Evolutionary conservation across 108 stramenopile species (phyloP).

Genomic region (Pseudonitzschia delicatissima): DNA sequence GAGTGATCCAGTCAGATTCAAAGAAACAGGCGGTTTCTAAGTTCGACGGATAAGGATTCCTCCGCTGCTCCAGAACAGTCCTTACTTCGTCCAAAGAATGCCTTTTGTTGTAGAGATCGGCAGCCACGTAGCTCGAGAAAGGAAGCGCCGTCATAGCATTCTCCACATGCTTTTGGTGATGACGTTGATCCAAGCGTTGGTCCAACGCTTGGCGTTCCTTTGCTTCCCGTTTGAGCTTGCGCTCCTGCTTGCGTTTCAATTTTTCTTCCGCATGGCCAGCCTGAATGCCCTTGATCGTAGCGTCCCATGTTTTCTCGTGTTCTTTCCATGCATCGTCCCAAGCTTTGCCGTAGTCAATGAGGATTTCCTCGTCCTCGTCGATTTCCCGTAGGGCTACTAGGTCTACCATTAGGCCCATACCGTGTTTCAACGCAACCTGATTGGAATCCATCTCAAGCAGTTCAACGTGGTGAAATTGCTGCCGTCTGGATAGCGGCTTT

Average conservation of each 20-base stretch:
- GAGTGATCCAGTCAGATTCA: conserved; percentile 10
- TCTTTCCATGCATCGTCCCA: conserved; percentile 36
- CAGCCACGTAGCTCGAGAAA: conserved; percentile 18
- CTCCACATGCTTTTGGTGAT: background rate
- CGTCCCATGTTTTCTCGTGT: conserved; percentile 1
- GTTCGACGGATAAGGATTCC: conserved; percentile 43
- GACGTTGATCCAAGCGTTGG: background rate
- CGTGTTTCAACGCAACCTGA: conserved; percentile 14
- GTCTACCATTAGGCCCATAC: conserved; percentile 51
- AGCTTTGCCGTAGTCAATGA: conserved; percentile 53
- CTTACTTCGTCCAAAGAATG: conserved; percentile 9
- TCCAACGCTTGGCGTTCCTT: background rate
- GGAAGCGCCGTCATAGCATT: conserved; percentile 4
- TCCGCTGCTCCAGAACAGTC: conserved; percentile 35
- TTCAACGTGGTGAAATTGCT: conserved; percentile 33
- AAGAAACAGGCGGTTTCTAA: conserved; percentile 35
- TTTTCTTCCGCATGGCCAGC: conserved; percentile 26
- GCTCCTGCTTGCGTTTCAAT: conserved; percentile 19
- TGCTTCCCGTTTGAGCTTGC: conserved; percentile 15
- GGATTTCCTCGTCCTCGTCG: conserved; percentile 48
- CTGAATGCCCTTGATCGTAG: background rate
- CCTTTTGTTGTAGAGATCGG: conserved; percentile 20
- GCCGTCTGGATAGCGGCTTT: conserved; percentile 7
- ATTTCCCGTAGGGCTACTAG: conserved; percentile 49
- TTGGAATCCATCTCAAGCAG: conserved; percentile 15